Percentiles rank a stretch among this genome's conserved stretches.
phyloP scores from a whole-genome alignment of 306 rosid species.

The Betula pendula region DNA sequence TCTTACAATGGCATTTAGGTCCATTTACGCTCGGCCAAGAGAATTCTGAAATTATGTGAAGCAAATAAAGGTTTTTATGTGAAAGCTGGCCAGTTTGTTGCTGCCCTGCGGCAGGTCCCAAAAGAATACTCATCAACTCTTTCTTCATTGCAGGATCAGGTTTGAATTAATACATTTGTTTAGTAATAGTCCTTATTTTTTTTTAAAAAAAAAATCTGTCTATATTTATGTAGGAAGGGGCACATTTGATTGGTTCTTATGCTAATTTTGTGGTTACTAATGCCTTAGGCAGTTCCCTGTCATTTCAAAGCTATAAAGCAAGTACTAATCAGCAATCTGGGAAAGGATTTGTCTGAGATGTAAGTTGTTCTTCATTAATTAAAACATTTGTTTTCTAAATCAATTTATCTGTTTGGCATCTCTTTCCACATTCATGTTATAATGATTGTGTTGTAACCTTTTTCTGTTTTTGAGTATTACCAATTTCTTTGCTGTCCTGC shows the following conservation, averaged over 20 bases:
- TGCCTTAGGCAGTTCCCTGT: conserved; percentile 75
- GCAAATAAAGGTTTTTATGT: conserved; percentile 86
- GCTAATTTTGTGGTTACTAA: conserved; percentile 32
- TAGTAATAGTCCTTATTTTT: not conserved
- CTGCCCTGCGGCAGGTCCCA: conserved; percentile 67
- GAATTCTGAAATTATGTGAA: conserved; percentile 71
- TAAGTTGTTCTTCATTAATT: conserved; percentile 42
- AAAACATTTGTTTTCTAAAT: conserved; percentile 18
- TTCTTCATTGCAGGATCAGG: conserved; percentile 80
- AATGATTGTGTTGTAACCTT: not conserved
- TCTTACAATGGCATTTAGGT: conserved; percentile 46
- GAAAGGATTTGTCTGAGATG: conserved; percentile 63
- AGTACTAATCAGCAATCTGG: conserved; percentile 56
- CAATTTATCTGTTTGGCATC: not conserved
- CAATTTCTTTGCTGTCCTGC: not conserved
- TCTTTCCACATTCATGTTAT: not conserved
- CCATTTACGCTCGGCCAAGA: conserved; percentile 75
- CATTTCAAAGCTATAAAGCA: conserved; percentile 56
- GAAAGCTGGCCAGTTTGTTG: conserved; percentile 89
- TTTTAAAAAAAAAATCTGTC: not conserved
- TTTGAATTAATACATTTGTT: conserved; percentile 20
- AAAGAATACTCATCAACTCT: conserved; percentile 72
- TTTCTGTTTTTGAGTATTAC: not conserved
- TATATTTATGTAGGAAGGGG: not conserved
- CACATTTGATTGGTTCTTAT: conserved; percentile 22